phyloP scores from a whole-genome alignment of 1,139 yeast species.

The Suhomyces coccinellae region DNA sequence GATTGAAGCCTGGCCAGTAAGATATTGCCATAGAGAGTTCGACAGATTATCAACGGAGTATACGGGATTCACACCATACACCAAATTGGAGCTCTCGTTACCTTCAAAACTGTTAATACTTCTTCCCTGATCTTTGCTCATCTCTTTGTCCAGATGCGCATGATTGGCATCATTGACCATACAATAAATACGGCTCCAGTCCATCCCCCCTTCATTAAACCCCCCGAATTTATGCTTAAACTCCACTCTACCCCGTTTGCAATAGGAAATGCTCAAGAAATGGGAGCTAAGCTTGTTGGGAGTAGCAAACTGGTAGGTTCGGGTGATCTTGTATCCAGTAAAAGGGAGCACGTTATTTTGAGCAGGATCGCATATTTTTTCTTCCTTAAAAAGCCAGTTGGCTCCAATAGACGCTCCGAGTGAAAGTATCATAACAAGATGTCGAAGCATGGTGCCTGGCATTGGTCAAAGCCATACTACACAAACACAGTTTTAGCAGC shows the following conservation, averaged over 20 bases:
- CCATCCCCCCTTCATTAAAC: conserved; percentile 40
- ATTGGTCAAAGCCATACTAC: not conserved
- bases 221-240: conserved; percentile 43
- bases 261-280: conserved; percentile 52
- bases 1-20: no score
- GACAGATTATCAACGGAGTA: not conserved
- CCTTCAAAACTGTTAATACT: not conserved
- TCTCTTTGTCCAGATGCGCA: no score
- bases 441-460: not conserved
- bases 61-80: not conserved
- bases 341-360: conserved; percentile 38
- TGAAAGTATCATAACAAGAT: not conserved
- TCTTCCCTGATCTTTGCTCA: conserved; percentile 15
- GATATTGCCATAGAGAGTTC: no score
- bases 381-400: conserved; percentile 29
- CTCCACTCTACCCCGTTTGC: conserved; percentile 54
- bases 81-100: no score
- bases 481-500: conserved; percentile 5
- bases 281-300: conserved; percentile 43
- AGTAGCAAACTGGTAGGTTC: conserved; percentile 46
- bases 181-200: conserved; percentile 58
- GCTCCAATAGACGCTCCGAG: not conserved
- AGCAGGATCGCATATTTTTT: conserved; percentile 38
- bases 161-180: conserved; percentile 17
- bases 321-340: conserved; percentile 60